phyloP scores from a whole-genome alignment of 2,329 filamentous ascomycete genomes.

The Ophiocordyceps australis region DNA sequence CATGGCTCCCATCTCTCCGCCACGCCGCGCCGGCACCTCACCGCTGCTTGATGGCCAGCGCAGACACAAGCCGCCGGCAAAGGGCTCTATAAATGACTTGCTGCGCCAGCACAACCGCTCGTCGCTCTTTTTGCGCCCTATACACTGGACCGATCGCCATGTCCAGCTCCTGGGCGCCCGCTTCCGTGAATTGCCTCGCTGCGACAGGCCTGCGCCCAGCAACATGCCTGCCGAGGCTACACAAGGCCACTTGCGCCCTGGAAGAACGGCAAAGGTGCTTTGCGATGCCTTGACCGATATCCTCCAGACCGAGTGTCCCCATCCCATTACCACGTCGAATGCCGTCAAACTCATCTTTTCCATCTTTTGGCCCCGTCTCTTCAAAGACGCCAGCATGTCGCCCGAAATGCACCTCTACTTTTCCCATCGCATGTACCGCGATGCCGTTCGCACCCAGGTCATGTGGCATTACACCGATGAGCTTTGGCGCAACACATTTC shows the following conservation, averaged over 20 bases:
- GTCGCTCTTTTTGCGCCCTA: constrained; percentile 31
- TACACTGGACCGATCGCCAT: constrained; percentile 37
- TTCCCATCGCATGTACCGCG: constrained; percentile 23
- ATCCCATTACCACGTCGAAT: constrained; percentile 16
- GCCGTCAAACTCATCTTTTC: constrained; percentile 24
- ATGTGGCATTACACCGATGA: constrained; percentile 24
- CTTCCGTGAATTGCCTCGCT: constrained; percentile 23
- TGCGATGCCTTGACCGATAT: constrained; percentile 24
- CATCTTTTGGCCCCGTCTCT: constrained; percentile 22
- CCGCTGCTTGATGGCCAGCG: too few species aligned
- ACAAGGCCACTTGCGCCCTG: constrained; percentile 17
- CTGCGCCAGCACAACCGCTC: constrained; percentile 27
- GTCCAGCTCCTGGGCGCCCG: constrained; percentile 24
- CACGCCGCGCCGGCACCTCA: too few species aligned
- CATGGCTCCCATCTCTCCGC: background rate
- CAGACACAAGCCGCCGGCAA: constrained; percentile 6
- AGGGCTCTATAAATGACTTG: constrained; percentile 32
- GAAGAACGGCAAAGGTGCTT: constrained; percentile 21
- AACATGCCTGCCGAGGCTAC: constrained; percentile 15
- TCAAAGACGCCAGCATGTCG: constrained; percentile 10
- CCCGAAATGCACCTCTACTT: constrained; percentile 31
- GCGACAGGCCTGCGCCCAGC: constrained; percentile 20
- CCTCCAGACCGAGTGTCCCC: constrained; percentile 14
- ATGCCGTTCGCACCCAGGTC: constrained; percentile 27
- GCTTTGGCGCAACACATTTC: constrained; percentile 6